Conservation (phyloP, 2,329 filamentous ascomycete species). For the Penicillium verrucosum region DNA sequence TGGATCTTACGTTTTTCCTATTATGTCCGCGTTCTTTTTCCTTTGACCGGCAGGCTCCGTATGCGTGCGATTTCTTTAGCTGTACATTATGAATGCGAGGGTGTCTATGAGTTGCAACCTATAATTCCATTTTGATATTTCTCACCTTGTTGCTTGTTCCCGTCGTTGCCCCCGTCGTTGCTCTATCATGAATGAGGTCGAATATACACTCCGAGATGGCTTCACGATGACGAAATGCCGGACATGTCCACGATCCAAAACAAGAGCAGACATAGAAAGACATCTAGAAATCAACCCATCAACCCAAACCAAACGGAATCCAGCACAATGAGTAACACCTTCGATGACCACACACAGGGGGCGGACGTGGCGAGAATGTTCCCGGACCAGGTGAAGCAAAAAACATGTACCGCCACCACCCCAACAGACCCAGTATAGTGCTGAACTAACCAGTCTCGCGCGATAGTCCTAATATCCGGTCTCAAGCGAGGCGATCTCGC, state of each 20-base stretch:
- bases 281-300: not conserved
- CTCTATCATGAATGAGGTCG: not conserved
- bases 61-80: not conserved
- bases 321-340: constrained; percentile 18
- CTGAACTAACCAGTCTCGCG: not conserved
- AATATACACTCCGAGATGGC: not conserved
- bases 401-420: constrained; percentile 25
- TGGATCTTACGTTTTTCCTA: not conserved
- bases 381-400: constrained; percentile 27
- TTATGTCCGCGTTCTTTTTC: constrained; percentile 1
- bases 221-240: constrained; percentile 22
- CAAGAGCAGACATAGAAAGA: not conserved
- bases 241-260: not conserved
- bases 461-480: constrained; percentile 28
- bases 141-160: not conserved
- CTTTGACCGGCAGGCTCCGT: constrained; percentile 11
- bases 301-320: not conserved
- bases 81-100: constrained; percentile 9
- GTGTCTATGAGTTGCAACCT: not conserved
- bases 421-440: not conserved
- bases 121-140: not conserved
- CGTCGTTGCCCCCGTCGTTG: not conserved
- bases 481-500: constrained; percentile 25
- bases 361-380: constrained; percentile 31
- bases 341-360: constrained; percentile 28